These are phyloP conservation scores for Penicillium fimorum DNA, from an alignment of 495 filamentous ascomycete genomes.

Conservation along the genomic window DNA sequence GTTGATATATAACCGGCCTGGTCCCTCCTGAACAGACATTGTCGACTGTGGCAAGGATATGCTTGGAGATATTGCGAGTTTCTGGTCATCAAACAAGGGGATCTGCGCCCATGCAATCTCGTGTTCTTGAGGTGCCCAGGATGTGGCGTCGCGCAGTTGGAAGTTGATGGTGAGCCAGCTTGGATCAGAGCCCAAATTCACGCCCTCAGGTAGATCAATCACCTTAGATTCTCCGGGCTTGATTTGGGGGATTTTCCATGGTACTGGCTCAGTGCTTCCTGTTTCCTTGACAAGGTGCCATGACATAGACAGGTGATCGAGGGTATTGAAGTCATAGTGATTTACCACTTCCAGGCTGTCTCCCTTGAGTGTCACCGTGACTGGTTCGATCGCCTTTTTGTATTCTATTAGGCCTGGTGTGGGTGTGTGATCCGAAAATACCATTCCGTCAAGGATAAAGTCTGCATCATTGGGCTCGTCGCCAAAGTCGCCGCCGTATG, in stretches of 20 bases:
- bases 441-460: conserved; percentile 67
- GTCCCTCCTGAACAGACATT: too few species aligned
- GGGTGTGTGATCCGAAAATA: conserved; percentile 56
- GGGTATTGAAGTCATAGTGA: conserved; percentile 48
- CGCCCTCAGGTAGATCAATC: conserved; percentile 24
- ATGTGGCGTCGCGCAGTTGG: conserved; percentile 27
- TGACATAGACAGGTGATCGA: conserved; percentile 48
- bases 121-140: conserved; percentile 48
- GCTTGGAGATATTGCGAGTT: too few species aligned
- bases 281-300: conserved; percentile 44
- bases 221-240: conserved; percentile 5
- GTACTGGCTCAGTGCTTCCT: conserved; percentile 26
- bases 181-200: neutral
- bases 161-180: conserved; percentile 36
- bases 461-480: conserved; percentile 63
- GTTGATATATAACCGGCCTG: neutral
- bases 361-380: conserved; percentile 27
- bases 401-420: conserved; percentile 59
- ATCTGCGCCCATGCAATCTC: conserved; percentile 55
- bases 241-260: conserved; percentile 8
- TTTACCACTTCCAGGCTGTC: conserved; percentile 46
- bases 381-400: conserved; percentile 60
- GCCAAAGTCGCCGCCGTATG: conserved; percentile 67
- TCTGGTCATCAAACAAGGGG: conserved; percentile 14
- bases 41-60: too few species aligned